phyloP scores from a whole-genome alignment of 2,329 filamentous ascomycete genomes.

The Tolypocladium tropicale region DNA sequence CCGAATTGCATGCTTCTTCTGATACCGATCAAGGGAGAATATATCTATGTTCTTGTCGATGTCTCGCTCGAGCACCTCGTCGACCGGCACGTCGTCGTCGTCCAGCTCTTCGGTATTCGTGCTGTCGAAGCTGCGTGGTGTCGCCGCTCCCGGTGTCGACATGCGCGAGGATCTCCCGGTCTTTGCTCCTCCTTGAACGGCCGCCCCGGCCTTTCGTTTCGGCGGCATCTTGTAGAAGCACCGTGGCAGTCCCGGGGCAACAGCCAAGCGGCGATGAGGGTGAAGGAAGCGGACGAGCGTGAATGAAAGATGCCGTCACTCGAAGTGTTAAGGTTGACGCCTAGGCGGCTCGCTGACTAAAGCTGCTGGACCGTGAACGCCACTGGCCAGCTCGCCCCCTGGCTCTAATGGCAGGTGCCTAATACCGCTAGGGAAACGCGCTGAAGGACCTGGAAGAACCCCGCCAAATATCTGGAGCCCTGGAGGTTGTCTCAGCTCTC shows the following conservation, averaged over 20 bases:
- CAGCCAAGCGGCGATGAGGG: background rate
- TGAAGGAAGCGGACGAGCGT: background rate
- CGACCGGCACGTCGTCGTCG: constrained; percentile 38
- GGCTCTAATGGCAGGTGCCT: too few relatives aligned
- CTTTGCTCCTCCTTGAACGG: constrained; percentile 39
- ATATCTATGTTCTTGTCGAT: constrained; percentile 50
- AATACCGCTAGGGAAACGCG: background rate
- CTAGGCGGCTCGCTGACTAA: background rate
- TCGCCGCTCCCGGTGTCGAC: constrained; percentile 51
- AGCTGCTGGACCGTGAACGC: too few relatives aligned
- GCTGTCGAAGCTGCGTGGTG: constrained; percentile 47
- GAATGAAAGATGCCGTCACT: background rate
- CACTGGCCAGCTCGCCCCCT: too few relatives aligned
- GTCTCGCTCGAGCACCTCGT: constrained; percentile 41
- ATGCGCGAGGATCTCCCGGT: constrained; percentile 44
- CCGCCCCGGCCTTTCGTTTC: constrained; percentile 56
- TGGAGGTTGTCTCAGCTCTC: too few relatives aligned
- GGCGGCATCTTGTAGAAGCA: constrained; percentile 44
- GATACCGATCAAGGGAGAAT: constrained; percentile 44
- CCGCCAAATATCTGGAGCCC: background rate
- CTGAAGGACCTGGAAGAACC: background rate
- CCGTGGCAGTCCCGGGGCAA: constrained; percentile 4
- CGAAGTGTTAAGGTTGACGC: background rate
- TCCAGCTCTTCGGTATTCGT: constrained; percentile 33
- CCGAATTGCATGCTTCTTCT: constrained; percentile 31